A percentile compares a stretch with the other conserved stretches of the same genome.
phyloP scores from a whole-genome alignment of 2,329 filamentous ascomycete species.

The Fusarium staphyleae region DNA sequence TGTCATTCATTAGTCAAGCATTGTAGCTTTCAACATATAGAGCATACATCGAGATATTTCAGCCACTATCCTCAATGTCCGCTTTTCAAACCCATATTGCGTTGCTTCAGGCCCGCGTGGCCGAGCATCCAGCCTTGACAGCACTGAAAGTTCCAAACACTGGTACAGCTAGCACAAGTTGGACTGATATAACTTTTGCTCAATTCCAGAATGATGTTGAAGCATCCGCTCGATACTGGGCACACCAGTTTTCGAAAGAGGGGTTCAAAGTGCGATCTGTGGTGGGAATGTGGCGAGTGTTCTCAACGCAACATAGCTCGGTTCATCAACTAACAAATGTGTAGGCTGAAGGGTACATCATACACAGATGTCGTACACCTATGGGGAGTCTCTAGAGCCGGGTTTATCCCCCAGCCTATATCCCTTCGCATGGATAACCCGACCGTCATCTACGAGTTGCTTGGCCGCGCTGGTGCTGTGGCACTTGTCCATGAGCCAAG shows the following conservation, averaged over 20 bases:
- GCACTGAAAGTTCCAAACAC: slow-evolving; percentile 10
- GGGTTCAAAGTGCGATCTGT: slow-evolving; percentile 1
- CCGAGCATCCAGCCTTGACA: not conserved
- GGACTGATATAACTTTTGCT: slow-evolving; percentile 7
- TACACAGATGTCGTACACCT: slow-evolving; percentile 16
- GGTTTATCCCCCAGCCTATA: slow-evolving; percentile 21
- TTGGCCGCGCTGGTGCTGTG: slow-evolving; percentile 1
- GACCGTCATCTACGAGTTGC: slow-evolving; percentile 8
- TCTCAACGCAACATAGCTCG: no score
- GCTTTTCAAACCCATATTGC: not conserved
- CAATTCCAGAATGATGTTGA: slow-evolving; percentile 2
- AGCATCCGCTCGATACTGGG: slow-evolving; percentile 10
- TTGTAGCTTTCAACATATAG: no score
- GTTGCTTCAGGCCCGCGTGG: not conserved
- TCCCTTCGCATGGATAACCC: slow-evolving; percentile 13
- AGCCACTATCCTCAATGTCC: not conserved
- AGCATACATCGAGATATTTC: no score
- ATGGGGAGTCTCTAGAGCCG: slow-evolving; percentile 21
- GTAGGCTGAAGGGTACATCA: slow-evolving; percentile 12
- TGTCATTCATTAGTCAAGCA: no score
- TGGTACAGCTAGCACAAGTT: not conserved
- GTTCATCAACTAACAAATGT: not conserved
- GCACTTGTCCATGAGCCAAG: slow-evolving; percentile 10
- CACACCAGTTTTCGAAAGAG: not conserved
- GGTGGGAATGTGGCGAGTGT: slow-evolving; percentile 16